Base-by-base conservation (phyloP, 495 filamentous ascomycete species). In the Lasiosphaeria hispida region DNA sequence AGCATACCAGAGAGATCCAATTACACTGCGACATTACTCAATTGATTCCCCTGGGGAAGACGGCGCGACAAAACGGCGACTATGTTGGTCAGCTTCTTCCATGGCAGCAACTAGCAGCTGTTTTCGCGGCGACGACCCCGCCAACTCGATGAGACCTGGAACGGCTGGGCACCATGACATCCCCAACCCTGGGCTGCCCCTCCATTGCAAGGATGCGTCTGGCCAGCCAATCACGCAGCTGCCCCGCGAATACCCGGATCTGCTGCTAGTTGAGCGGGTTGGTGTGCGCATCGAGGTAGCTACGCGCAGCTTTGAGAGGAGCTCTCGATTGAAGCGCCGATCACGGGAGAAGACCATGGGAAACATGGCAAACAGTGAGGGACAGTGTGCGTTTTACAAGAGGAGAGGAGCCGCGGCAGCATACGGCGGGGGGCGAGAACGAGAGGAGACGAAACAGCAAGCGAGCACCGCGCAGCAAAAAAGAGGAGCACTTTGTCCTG, bases 171-270 rank as follows among this genome's bases (percentile, higher is more conserved):
- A 30, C 23, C 23, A 30, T 30, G 23, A 39, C 30, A n/a, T 47
- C 53, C 41, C 53, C 42, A 44, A 36, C n/a, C 17, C 18, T 10
- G 8, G 45, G 17, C 19, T 53, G 48, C 59, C 48, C 52, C 48
- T 44, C 48, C 54, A 49, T 55, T 9, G 50, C 17, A n/a, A 17
- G 39, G 34, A 23, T n/a, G 52, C 23, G 3, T n/a, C 40, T 55
- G 60, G 44, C 61, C 61, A 63, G 44, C 61, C 61, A 63, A 63
- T 63, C 61, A 63, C 51, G 50, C 56, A 52, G 35, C 56, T 44
- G 35, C 45, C 47, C 53, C 45, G 51, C 44, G 57, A 58, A 39
- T 15, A 52, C 42, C 55, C 61, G 45, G 52, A 33, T 18, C 45
- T 17, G 53, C 48, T 17, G 37, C 23, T 14, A 14, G 52, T 34